Evolutionary conservation across 108 stramenopile species (phyloP), one percentile per base, ranked within the genome.

Genomic region (Mediolabrus comicus): DNA sequence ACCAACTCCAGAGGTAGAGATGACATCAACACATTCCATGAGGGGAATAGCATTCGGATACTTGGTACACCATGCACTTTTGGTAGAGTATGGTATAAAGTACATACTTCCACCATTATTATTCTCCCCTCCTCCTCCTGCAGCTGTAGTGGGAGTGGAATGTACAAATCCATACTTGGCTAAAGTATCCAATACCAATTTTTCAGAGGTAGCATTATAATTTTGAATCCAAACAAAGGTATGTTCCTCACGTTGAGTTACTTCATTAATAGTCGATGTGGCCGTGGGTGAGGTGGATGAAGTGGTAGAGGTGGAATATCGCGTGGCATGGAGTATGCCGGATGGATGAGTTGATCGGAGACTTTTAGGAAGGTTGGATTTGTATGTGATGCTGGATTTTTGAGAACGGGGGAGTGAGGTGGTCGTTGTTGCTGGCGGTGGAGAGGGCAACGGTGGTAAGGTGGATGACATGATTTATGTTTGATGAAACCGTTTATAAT

Each of bases 161-260:
- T 29, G n/a, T 0, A 9, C 26, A 32, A 58, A 68, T 12, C 68
- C 68, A 26, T 59, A 59, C 3, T 32, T 17, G 9, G 35, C 68
- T n/a, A 69, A 39, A 34, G 43, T 39, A 9, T 24, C 19, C 7
- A 16, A 26, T 3, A 6, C 6, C 3, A 43, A 19, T 19, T 17
- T 24, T 14, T 65, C 28, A 2, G 32, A n/a, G 46, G 31, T 31
- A 0, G 46, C 2, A 30, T 26, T 35, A 4, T 56, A 46, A 32
- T 41, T 59, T 36, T 54, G 33, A 14, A 69, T 26, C 68, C 68
- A 69, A 0, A 57, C 68, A 49, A 31, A 69, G 46, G 68, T 35
- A 8, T 69, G 68, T 13, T 69, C 68, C 33, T 69, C 68, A 4
- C 68, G 41, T n/a, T n/a, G n/a, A n/a, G n/a, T n/a, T n/a, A n/a